Evolutionary conservation across 2,329 filamentous ascomycete species (phyloP), one percentile per base, ranked within the genome.

Genomic region (Alternaria consortialis): DNA sequence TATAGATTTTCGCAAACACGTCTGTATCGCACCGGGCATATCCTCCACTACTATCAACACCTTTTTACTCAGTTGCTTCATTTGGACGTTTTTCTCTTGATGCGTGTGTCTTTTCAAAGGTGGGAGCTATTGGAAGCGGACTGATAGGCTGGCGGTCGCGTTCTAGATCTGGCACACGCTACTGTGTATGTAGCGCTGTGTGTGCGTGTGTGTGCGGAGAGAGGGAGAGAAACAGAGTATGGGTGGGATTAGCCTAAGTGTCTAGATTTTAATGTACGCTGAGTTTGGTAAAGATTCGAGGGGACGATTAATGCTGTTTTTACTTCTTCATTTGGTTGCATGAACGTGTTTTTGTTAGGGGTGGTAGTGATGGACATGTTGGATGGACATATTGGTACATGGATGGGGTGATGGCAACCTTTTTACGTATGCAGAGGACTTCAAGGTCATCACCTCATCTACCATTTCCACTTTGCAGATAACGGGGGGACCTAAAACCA

Each of bases 21-120:
- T 53, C 25, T 27, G 42, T 40, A 43, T 39, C 40, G 48, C 56
- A 40, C 55, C 55, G 48, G 55, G 7, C 44, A 53, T 32, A 40
- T n/a, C 29, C 13, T 51, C 48, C 48, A 58, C 55, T 29, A 43
- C 36, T 32, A 27, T 58, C 40, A 32, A 58, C 40, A 46, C 20
- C 36, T 29, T 25, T 29, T 53, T 40, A 7, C 20, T 27, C 32
- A 58, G 23, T 40, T 58, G 48, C 48, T 58, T 27, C 23, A 53
- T 58, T 13, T 27, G 47, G 55, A 52, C 27, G 37, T 12, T 9
- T 32, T n/a, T 43, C 15, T 11, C 25, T 46, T 17, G 1, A 31
- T 20, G 15, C 42, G 4, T n/a, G 2, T 46, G 9, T 46, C 29
- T 2, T 29, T 8, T 25, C 20, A 20, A 20, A 20, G 17, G 31